phyloP scores from a whole-genome alignment of 768 basidiomycete species.

The Mycena olivaceomarginata region DNA sequence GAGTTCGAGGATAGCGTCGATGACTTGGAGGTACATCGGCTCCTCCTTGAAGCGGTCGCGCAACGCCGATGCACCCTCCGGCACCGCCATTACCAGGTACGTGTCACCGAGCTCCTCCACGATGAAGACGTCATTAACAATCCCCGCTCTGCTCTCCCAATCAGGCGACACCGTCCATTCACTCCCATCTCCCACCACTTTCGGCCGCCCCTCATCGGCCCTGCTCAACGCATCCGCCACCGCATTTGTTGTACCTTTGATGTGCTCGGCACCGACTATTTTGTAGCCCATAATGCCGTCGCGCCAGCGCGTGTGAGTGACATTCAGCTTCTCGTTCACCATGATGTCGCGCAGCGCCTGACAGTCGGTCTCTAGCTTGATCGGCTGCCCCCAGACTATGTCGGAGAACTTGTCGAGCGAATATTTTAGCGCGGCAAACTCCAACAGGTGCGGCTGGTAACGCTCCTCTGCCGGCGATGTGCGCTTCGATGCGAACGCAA shows the following conservation, averaged over 20 bases:
- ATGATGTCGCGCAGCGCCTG: constrained; percentile 49
- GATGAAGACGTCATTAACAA: constrained; percentile 39
- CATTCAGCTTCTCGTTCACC: constrained; percentile 41
- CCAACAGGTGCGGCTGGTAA: too few relatives aligned
- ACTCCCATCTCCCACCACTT: constrained; percentile 19
- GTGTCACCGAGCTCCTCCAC: neutral
- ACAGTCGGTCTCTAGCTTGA: constrained; percentile 19
- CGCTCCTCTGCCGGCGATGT: too few relatives aligned
- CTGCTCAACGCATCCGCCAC: constrained; percentile 49
- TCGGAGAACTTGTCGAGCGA: too few relatives aligned
- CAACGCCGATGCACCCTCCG: constrained; percentile 5
- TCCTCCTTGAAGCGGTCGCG: constrained; percentile 39
- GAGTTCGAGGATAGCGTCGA: constrained; percentile 26
- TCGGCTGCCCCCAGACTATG: too few relatives aligned
- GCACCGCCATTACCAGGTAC: constrained; percentile 16
- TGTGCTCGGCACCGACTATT: constrained; percentile 46
- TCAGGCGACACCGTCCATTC: constrained; percentile 50
- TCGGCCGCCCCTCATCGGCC: constrained; percentile 8
- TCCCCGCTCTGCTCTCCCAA: constrained; percentile 44
- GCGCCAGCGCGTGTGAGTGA: constrained; percentile 49
- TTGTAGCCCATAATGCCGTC: constrained; percentile 48
- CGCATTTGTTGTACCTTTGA: constrained; percentile 44
- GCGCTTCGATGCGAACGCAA: too few relatives aligned
- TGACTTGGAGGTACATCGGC: constrained; percentile 24
- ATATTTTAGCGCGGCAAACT: too few relatives aligned